Base-by-base conservation (phyloP, 805 yeast genomes). In the Ogataea chonburiensis region DNA sequence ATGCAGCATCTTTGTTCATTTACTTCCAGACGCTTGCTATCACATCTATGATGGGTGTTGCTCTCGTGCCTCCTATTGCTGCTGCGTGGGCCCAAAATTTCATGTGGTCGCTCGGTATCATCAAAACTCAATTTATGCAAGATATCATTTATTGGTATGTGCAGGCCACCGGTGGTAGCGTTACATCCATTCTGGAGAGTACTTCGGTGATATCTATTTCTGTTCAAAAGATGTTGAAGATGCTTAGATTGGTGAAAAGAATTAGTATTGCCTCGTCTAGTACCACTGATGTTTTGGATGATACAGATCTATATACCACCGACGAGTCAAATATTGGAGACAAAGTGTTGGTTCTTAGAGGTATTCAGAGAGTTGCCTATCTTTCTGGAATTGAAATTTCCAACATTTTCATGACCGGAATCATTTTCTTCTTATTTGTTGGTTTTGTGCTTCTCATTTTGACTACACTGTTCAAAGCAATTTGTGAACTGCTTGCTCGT, bases 21-120 rank as follows among this genome's bases (percentile, higher is more conserved):
- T 93, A 93, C 63, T 93, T 91, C 75, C 99, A 93, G 68, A 78
- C 85, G 39, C 70, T 93, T 50, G 96, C 97, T 14, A 79, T 91
- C 42, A 82, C 91, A 13, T 76, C 95, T 12, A 89, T 93, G 96
- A 82, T 88, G 88, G 96, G 94, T 38, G 97, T 91, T 19, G 75
- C 86, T 14, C 69, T 77, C 43, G 85, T 87, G 14, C 98, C 98
- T 2, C 98, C 98, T 3, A 89, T 93, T 49, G 98, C 97, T 5
- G 87, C 95, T 3, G 89, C 98, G 3, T 91, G 98, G 98, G 80
- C 94, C 20, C 96, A 91, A 63, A 93, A 91, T 66, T 93, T 93
- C 69, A 80, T 78, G 62, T 91, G 98, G 98, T 80, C 97, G 2
- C 75, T 91, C 75, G 98, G 98, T 30, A 81, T 91, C 46, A 85